Base-by-base conservation (phyloP, 768 basidiomycete genomes). In the Dentipellis fragilis region DNA sequence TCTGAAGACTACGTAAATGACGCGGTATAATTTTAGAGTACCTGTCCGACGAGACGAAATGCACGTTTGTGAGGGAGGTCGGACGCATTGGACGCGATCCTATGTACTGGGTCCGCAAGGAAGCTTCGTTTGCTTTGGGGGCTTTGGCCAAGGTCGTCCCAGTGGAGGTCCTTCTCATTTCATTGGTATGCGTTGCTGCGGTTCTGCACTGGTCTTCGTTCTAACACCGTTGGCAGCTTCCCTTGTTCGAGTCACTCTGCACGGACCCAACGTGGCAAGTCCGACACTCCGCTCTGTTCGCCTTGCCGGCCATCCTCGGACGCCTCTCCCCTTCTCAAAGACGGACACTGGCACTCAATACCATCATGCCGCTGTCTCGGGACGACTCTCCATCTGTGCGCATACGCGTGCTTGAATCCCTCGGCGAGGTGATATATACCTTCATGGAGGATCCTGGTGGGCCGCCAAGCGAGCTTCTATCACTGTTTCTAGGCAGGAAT, bases 401-500 rank as follows among this genome's bases (percentile, higher is more conserved):
- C 19, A 79, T 80, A 14, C 89, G 88, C 3, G 83, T 87, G 2
- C 76, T 95, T 35, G 93, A 96, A 65, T 79, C 89, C 19, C 77
- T 96, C 5, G 94, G 93, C 2, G 93, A 96, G 69, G 83, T 95
- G 37, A 77, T 96, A 55, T 82, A 88, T 66, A 81, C 89, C 11
- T 97, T 97, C 68, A 76, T 80, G 55, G 72, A 78, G 37, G 76
- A 81, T 52, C 77, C 78, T 3, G 70, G 68, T 17, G 87, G 86
- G 0, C 88, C 89, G 10, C 94, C 94, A 3, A 65, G 74, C 21
- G 80, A 89, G 64, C 76, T 96, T 2, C 63, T 96, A 7, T 73
- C 78, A 17, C 75, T 93, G 50, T 97, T 93, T 69, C 73, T 93
- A 38, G 91, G 49, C 36, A 3, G 16, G 17, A 12, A 47, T 37